phyloP scores from a whole-genome alignment of 2,329 filamentous ascomycete genomes.

The Peltaster fructicola region DNA sequence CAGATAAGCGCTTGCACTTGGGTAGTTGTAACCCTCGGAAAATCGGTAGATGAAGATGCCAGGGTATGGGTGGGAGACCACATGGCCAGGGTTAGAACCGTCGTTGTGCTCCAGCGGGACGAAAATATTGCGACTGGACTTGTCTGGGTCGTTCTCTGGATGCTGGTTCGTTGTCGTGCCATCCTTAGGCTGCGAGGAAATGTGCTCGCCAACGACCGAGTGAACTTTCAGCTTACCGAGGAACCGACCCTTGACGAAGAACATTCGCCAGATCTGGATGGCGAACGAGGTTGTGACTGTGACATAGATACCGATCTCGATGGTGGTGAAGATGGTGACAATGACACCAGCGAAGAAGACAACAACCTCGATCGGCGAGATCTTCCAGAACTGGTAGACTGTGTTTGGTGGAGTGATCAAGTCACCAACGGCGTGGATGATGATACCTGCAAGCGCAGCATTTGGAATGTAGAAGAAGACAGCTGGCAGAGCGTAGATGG shows the following conservation, averaged over 20 bases:
- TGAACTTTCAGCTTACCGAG: constrained; percentile 70
- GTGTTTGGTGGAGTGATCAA: constrained; percentile 81
- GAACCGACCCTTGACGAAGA: constrained; percentile 69
- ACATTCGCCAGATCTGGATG: constrained; percentile 64
- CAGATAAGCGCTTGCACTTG: constrained; percentile 77
- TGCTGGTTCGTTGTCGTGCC: constrained; percentile 22
- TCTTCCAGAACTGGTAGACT: constrained; percentile 87
- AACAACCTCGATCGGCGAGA: constrained; percentile 73
- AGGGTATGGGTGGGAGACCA: constrained; percentile 66
- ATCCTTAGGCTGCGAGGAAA: no score
- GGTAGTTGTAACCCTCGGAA: constrained; percentile 88
- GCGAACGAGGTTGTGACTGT: constrained; percentile 63
- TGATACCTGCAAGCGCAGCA: constrained; percentile 66
- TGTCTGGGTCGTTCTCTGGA: constrained; percentile 24
- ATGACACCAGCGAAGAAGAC: constrained; percentile 90
- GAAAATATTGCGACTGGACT: constrained; percentile 58
- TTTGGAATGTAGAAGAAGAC: constrained; percentile 91
- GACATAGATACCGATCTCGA: constrained; percentile 84
- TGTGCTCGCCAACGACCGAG: constrained; percentile 61
- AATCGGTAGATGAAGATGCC: constrained; percentile 95
- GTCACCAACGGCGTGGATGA: constrained; percentile 90
- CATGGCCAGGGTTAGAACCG: constrained; percentile 71
- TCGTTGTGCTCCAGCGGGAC: constrained; percentile 75
- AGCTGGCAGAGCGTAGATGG: constrained; percentile 72
- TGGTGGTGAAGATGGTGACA: constrained; percentile 71